These are phyloP conservation scores for Suillus placidus DNA, from an alignment of 768 basidiomycete genomes.

Conservation along the genomic window DNA sequence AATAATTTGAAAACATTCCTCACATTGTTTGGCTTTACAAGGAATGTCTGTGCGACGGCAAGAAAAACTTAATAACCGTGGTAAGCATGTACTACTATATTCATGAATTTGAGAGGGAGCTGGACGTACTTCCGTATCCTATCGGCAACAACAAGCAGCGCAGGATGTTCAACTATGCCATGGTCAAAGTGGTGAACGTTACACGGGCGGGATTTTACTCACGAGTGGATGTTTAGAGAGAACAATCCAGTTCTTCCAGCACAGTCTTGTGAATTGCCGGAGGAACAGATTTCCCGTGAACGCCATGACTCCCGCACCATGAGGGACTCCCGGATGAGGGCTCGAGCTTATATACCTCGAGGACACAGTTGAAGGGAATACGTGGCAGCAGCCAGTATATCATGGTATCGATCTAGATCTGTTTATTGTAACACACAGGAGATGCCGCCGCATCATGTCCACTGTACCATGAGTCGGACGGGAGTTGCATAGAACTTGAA, in stretches of 20 bases:
- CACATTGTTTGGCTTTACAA: slow-evolving; percentile 61
- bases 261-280: slow-evolving; percentile 61
- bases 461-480: too few relatives aligned
- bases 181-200: slow-evolving; percentile 8
- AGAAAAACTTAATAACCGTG: slow-evolving; percentile 47
- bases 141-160: slow-evolving; percentile 67
- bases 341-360: slow-evolving; percentile 1
- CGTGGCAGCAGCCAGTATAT: neutral
- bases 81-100: slow-evolving; percentile 1
- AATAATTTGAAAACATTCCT: slow-evolving; percentile 20
- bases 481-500: too few relatives aligned
- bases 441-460: neutral
- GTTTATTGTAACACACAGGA: neutral
- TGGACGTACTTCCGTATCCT: slow-evolving; percentile 49
- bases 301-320: neutral
- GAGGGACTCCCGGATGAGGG: neutral
- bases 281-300: slow-evolving; percentile 45
- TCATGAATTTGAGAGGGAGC: neutral
- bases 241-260: slow-evolving; percentile 78
- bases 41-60: slow-evolving; percentile 62
- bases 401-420: neutral
- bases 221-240: slow-evolving; percentile 68
- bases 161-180: slow-evolving; percentile 53
- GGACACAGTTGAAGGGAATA: neutral
- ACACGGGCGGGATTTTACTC: too few relatives aligned